phyloP scores from a whole-genome alignment of 306 rosid genomes.

The Datisca glomerata region DNA sequence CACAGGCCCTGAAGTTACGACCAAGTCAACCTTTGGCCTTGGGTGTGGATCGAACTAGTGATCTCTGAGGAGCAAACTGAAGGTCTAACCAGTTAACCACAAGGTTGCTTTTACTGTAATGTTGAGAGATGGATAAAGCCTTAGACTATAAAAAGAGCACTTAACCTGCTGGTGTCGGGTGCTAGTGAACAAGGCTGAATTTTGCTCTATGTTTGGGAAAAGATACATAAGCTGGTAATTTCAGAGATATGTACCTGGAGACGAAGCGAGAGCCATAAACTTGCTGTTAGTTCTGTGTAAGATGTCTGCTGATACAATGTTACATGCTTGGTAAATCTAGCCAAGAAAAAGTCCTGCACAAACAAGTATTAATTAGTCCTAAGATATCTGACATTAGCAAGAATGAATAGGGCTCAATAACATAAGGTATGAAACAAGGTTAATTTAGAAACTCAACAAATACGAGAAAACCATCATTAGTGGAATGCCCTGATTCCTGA shows the following conservation, averaged over 20 bases:
- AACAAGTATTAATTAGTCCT: conserved; percentile 12
- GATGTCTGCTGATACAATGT: conserved; percentile 82
- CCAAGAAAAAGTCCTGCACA: conserved; percentile 58
- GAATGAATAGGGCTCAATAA: neutral
- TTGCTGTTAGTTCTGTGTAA: conserved; percentile 78
- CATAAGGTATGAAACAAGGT: too few species aligned
- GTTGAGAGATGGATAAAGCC: conserved; percentile 5
- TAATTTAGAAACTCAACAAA: too few species aligned
- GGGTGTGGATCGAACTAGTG: too few species aligned
- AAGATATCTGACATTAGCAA: conserved; percentile 1
- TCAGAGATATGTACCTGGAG: conserved; percentile 91
- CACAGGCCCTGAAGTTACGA: too few species aligned
- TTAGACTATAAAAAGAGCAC: neutral
- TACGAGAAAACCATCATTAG: neutral
- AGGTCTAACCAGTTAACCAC: too few species aligned
- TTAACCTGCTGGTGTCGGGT: too few species aligned
- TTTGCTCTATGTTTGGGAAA: neutral
- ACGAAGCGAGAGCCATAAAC: conserved; percentile 96
- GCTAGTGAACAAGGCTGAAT: too few species aligned
- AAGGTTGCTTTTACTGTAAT: too few species aligned
- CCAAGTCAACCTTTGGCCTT: too few species aligned
- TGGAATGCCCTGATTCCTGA: neutral
- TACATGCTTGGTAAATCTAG: conserved; percentile 52
- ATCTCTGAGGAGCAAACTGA: too few species aligned
- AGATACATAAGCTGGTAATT: too few species aligned